Conservation (phyloP, 148 eudicot species). For the Rhododendron ferrugineum region DNA sequence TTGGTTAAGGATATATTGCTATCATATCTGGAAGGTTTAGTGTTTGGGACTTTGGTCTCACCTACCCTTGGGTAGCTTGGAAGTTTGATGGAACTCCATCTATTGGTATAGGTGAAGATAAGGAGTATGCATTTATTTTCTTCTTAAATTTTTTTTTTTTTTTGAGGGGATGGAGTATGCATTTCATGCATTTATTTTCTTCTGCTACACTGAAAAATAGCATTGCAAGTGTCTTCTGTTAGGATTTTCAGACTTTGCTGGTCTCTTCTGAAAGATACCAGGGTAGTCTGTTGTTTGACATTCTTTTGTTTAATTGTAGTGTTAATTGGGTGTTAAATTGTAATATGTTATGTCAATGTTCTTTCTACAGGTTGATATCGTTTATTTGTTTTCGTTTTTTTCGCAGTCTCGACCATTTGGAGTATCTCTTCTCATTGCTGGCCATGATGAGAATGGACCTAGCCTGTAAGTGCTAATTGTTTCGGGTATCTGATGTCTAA, state of each 20-base stretch:
- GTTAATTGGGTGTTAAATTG: not conserved
- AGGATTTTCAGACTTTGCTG: not conserved
- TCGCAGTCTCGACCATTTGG: slow-evolving; percentile 91
- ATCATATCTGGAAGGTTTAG: not conserved
- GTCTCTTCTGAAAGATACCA: not conserved
- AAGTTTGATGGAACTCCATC: not conserved
- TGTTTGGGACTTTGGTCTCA: not conserved
- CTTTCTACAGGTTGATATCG: not conserved
- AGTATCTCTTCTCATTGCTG: slow-evolving; percentile 77
- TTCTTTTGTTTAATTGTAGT: not conserved
- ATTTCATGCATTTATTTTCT: not conserved
- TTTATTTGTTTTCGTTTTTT: not conserved
- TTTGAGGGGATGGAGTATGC: not conserved
- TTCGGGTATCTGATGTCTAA: not conserved
- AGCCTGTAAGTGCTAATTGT: slow-evolving; percentile 64
- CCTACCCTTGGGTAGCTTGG: not conserved
- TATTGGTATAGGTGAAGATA: not conserved
- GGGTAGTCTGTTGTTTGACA: not conserved
- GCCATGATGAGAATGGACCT: slow-evolving; percentile 93
- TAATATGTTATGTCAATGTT: not conserved
- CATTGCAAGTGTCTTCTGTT: not conserved
- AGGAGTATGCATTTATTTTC: not conserved
- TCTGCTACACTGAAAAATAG: not conserved
- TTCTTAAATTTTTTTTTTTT: too few relatives aligned
- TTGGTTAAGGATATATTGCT: not conserved